These are phyloP conservation scores for Chaetoceros muelleri DNA, from an alignment of 108 stramenopile genomes.

Conservation along the genomic window DNA sequence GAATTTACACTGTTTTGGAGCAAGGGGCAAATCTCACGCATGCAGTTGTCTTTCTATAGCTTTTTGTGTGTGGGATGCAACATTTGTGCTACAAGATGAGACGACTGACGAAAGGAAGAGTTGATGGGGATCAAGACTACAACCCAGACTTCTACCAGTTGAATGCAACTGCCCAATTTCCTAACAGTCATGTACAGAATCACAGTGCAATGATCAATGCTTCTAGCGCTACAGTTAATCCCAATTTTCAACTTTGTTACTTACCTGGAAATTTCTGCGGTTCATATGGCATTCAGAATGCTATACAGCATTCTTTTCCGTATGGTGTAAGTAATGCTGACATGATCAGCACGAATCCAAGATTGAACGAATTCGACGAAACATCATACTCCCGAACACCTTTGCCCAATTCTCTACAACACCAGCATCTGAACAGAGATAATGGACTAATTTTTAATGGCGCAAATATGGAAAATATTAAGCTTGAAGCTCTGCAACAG, in stretches of 20 bases:
- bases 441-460: not conserved
- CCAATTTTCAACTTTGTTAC: too few species aligned
- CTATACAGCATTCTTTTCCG: too few species aligned
- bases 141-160: not conserved
- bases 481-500: not conserved
- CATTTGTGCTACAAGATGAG: slow-evolving; percentile 18
- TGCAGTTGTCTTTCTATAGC: slow-evolving; percentile 4
- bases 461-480: not conserved
- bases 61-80: slow-evolving; percentile 33
- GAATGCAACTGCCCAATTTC: not conserved
- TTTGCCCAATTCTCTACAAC: not conserved
- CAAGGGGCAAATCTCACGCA: not conserved
- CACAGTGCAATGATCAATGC: not conserved
- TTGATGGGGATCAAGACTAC: not conserved
- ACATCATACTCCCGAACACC: not conserved
- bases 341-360: not conserved
- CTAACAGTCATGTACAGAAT: not conserved
- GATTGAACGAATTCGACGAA: not conserved
- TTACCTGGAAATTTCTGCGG: not conserved
- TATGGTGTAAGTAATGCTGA: not conserved
- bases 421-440: not conserved
- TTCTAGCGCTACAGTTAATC: not conserved
- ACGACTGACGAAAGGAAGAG: slow-evolving; percentile 14
- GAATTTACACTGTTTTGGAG: not conserved
- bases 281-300: not conserved